Evolutionary conservation across 2,329 filamentous ascomycete genomes (phyloP).

Genomic region (Apiospora marii): DNA sequence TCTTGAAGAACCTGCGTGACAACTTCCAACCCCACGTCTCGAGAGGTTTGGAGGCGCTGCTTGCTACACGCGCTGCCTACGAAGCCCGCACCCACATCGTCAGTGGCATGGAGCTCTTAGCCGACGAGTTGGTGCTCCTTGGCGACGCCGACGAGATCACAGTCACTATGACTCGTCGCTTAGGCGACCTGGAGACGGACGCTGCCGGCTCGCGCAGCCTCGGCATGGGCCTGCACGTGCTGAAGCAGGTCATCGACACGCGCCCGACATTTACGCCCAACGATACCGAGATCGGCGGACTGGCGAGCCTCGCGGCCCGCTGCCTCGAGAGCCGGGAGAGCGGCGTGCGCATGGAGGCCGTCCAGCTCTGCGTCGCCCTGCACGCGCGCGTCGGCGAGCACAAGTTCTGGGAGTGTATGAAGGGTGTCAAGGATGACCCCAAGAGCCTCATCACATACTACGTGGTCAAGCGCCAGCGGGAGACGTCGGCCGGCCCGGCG

Average conservation of each 20-base stretch:
- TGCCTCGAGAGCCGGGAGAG: constrained; percentile 69
- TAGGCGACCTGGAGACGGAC: constrained; percentile 55
- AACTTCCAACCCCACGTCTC: constrained; percentile 73
- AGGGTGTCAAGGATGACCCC: constrained; percentile 72
- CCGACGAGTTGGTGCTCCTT: constrained; percentile 73
- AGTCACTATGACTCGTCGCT: constrained; percentile 58
- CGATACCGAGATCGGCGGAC: constrained; percentile 58
- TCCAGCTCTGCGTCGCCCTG: constrained; percentile 78
- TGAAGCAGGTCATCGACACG: constrained; percentile 65
- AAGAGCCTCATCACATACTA: constrained; percentile 84
- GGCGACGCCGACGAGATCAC: constrained; percentile 69
- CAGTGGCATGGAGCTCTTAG: constrained; percentile 75
- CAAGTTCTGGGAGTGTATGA: constrained; percentile 73
- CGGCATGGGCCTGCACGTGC: constrained; percentile 70
- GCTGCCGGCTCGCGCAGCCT: constrained; percentile 58
- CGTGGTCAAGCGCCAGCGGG: constrained; percentile 74
- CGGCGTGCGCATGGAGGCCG: constrained; percentile 76
- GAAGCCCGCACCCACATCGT: constrained; percentile 76
- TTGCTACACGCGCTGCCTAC: constrained; percentile 70
- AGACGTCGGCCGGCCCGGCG: constrained; percentile 41
- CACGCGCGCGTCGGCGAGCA: constrained; percentile 68
- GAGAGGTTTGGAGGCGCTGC: constrained; percentile 71
- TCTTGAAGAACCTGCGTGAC: constrained; percentile 72
- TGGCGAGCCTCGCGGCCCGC: constrained; percentile 59
- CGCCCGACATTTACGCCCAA: constrained; percentile 56